Conservation (phyloP, 2,329 filamentous ascomycete species). For the Colletotrichum echinochloae region DNA sequence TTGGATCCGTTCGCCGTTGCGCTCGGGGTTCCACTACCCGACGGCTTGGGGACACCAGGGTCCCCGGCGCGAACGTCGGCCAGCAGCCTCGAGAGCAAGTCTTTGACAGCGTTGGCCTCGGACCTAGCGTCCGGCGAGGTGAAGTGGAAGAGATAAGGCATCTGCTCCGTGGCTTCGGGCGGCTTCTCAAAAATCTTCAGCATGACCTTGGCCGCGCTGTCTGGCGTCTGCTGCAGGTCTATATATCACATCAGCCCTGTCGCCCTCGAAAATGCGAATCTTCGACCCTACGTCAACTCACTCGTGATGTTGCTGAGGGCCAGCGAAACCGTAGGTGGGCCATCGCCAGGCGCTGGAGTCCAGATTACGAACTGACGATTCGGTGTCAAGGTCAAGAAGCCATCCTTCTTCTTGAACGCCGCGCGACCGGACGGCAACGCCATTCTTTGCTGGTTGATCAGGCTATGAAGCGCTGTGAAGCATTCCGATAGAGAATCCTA, state of each 20-base stretch:
- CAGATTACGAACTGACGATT: conserved; percentile 84
- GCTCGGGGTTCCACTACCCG: conserved; percentile 49
- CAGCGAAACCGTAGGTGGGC: conserved; percentile 75
- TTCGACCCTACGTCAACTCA: conserved; percentile 56
- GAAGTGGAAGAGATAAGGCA: conserved; percentile 89
- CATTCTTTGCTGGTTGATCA: conserved; percentile 55
- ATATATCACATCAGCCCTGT: conserved; percentile 39
- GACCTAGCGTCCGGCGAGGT: conserved; percentile 82
- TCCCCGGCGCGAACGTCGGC: conserved; percentile 73
- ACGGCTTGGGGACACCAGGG: conserved; percentile 62
- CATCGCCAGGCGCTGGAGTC: conserved; percentile 76
- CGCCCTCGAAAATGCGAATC: too few species aligned
- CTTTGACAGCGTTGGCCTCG: conserved; percentile 88
- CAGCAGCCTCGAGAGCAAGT: conserved; percentile 82
- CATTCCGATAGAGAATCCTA: conserved; percentile 5
- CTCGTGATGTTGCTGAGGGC: conserved; percentile 83
- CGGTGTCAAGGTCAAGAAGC: conserved; percentile 78
- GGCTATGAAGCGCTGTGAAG: conserved; percentile 4
- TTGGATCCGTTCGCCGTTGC: conserved; percentile 43
- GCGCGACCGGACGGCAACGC: conserved; percentile 73
- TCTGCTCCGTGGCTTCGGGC: conserved; percentile 67
- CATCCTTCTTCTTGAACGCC: conserved; percentile 96
- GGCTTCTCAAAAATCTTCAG: conserved; percentile 88
- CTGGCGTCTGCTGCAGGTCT: conserved; percentile 97
- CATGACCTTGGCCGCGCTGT: conserved; percentile 89